Evolutionary conservation across 106 monocot species (phyloP), one percentile per base, ranked within the genome.

Genomic region (Gastrodia elata): DNA sequence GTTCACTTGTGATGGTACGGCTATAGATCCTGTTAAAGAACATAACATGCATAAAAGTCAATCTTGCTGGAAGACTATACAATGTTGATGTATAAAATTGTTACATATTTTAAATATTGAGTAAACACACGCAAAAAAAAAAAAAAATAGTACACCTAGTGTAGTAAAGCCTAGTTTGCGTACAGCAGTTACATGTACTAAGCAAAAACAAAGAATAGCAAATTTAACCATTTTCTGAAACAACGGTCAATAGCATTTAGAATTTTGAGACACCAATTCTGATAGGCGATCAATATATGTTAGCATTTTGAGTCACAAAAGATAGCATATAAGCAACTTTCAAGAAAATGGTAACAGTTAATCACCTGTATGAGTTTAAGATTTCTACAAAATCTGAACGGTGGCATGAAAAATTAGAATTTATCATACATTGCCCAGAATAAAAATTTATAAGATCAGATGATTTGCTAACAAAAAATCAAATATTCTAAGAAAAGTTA

Each of bases 21-120:
- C 75, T 70, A 84, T 73, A 67, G 78, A 77, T 85, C 83, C 72
- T 87, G 65, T 57, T 27, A 39, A 24, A 81, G 58, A 32, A 71
- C 18, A 46, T 14, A 70, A 4, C 71, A 71, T 32, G 32, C 30
- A 32, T n/a, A 30, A 61, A 61, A 61, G 14, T n/a, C 52, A 52
- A 22, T 52, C 7, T 52, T 52, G 20, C 22, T 4, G 22, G 52
- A 52, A n/a, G 52, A 52, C 6, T 52, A 22, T 52, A 52, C 22
- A 9, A 52, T 52, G 22, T 52, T 4, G n/a, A 8, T 9, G 14
- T 42, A 42, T 9, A 42, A 42, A 42, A 52, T 3, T 52, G 20
- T 7, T n/a, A 52, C 20, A n/a, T n/a, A 20, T 22, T n/a, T 52
- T 22, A 20, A 52, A 22, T 8, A 52, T n/a, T 44, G 18, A 46